phyloP scores from a whole-genome alignment of 495 filamentous ascomycete species.

The Annulohypoxylon stygium region DNA sequence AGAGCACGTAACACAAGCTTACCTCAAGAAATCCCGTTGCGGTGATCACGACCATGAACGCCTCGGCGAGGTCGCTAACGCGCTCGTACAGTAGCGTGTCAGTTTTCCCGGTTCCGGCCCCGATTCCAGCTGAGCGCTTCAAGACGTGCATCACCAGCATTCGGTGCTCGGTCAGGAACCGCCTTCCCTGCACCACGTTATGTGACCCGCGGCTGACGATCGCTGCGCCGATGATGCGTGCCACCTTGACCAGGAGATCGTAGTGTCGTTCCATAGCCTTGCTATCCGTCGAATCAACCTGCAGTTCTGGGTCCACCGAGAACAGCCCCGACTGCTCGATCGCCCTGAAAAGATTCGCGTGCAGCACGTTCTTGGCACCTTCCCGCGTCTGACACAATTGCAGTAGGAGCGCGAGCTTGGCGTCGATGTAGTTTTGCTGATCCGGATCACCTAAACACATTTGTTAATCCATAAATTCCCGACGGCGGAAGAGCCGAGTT shows the following conservation, averaged over 20 bases:
- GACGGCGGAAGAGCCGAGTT: slow-evolving; percentile 4
- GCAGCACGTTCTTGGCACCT: slow-evolving; percentile 84
- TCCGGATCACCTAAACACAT: slow-evolving; percentile 46
- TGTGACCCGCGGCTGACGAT: slow-evolving; percentile 83
- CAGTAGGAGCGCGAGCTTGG: slow-evolving; percentile 85
- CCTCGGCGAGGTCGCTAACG: slow-evolving; percentile 68
- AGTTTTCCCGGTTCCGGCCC: slow-evolving; percentile 57
- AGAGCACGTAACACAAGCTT: slow-evolving; percentile 40
- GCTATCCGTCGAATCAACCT: slow-evolving; percentile 66
- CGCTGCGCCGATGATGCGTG: slow-evolving; percentile 83
- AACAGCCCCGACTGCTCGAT: slow-evolving; percentile 85
- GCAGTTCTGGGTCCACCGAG: slow-evolving; percentile 91
- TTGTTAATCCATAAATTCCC: slow-evolving; percentile 40
- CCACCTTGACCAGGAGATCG: slow-evolving; percentile 80
- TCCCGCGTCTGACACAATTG: slow-evolving; percentile 81
- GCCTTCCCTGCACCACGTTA: slow-evolving; percentile 81
- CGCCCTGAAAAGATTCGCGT: slow-evolving; percentile 87
- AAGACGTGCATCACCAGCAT: slow-evolving; percentile 87
- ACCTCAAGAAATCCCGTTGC: slow-evolving; percentile 73
- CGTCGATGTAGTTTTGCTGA: slow-evolving; percentile 72
- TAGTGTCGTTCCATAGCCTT: slow-evolving; percentile 84
- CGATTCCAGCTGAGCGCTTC: slow-evolving; percentile 88
- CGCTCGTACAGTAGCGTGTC: slow-evolving; percentile 58
- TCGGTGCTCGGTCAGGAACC: slow-evolving; percentile 84
- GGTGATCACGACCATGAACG: slow-evolving; percentile 68